A percentile compares a stretch with the other conserved stretches of the same genome.
phyloP scores from a whole-genome alignment of 148 eudicot genomes.

The Camellia sinensis region DNA sequence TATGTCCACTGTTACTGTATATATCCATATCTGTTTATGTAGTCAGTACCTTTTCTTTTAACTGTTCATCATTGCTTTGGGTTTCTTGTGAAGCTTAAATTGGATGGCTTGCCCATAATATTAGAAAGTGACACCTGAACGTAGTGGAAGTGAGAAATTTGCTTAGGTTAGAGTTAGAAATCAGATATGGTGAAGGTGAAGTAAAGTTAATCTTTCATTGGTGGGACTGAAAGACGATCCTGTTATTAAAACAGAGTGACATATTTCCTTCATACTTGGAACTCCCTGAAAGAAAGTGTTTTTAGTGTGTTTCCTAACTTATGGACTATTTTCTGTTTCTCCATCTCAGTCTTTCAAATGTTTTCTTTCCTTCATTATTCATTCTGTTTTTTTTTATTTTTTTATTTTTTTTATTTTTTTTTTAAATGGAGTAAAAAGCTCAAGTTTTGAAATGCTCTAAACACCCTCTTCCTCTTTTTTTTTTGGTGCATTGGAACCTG shows the following conservation, averaged over 20 bases:
- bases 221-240: neutral
- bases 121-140: neutral
- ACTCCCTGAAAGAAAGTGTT: neutral
- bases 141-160: neutral
- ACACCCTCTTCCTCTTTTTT: too few relatives aligned
- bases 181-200: neutral
- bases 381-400: neutral
- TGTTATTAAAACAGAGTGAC: neutral
- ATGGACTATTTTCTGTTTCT: neutral
- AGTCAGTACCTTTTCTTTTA: neutral
- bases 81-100: neutral
- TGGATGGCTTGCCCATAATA: neutral
- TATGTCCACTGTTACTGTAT: neutral
- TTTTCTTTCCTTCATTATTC: neutral
- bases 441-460: too few relatives aligned
- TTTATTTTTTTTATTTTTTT: neutral
- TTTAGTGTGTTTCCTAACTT: neutral
- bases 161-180: neutral
- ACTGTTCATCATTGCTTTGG: neutral
- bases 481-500: neutral
- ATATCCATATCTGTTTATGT: neutral
- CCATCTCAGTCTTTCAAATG: neutral
- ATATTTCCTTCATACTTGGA: constrained; percentile 7
- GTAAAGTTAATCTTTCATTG: neutral
- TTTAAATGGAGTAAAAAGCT: too few relatives aligned